phyloP scores from a whole-genome alignment of 495 filamentous ascomycete genomes.

The Penicillium egyptiacum region DNA sequence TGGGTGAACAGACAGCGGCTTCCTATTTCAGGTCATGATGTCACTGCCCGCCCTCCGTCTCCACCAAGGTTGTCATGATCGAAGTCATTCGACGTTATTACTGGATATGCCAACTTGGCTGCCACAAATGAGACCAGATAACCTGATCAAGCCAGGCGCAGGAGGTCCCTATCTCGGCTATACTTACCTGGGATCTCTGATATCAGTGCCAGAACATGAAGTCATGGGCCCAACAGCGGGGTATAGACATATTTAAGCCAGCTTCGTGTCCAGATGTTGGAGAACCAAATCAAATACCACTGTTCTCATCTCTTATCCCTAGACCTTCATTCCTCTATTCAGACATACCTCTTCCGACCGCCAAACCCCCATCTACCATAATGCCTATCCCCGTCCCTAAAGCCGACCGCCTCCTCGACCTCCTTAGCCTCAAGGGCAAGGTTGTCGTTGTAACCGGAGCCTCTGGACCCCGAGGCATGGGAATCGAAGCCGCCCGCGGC shows the following conservation, averaged over 20 bases:
- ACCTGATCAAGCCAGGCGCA: constrained; percentile 12
- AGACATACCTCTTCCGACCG: neutral
- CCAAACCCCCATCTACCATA: constrained; percentile 9
- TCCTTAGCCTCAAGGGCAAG: constrained; percentile 72
- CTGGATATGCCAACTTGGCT: constrained; percentile 1
- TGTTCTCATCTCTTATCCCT: neutral
- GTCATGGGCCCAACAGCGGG: constrained; percentile 1
- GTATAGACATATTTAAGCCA: neutral
- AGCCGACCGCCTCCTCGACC: constrained; percentile 58
- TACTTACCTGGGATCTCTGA: neutral
- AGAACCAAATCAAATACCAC: no score
- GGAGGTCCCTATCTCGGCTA: neutral
- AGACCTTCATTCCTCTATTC: neutral
- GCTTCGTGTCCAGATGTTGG: neutral
- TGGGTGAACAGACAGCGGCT: no score
- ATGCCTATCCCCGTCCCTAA: constrained; percentile 60
- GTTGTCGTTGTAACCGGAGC: constrained; percentile 71
- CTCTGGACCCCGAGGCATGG: constrained; percentile 67
- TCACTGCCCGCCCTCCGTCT: constrained; percentile 5
- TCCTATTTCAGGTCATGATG: constrained; percentile 2
- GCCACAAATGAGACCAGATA: neutral
- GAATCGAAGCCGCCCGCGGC: constrained; percentile 70
- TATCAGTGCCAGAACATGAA: constrained; percentile 14
- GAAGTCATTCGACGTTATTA: constrained; percentile 1
- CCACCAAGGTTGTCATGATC: neutral